These are phyloP conservation scores for Cystobasidium ongulense DNA, from an alignment of 768 basidiomycete species.

Conservation along the genomic window DNA sequence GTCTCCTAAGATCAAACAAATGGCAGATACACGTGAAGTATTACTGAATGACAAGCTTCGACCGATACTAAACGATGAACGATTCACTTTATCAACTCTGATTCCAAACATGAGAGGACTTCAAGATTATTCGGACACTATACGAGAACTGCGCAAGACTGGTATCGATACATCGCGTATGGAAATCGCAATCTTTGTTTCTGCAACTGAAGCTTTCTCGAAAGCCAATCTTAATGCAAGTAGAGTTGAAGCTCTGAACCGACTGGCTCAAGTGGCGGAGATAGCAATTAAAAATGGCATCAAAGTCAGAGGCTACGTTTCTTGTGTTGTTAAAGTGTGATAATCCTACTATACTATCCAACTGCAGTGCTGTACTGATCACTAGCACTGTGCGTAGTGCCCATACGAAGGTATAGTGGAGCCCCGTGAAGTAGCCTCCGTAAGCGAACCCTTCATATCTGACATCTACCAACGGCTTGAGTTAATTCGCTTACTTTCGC, in stretches of 20 bases:
- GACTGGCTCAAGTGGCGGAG: slow-evolving; percentile 57
- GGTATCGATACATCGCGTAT: slow-evolving; percentile 49
- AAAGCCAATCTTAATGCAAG: slow-evolving; percentile 75
- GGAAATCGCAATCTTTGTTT: slow-evolving; percentile 82
- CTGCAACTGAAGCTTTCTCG: slow-evolving; percentile 77
- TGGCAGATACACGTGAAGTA: slow-evolving; percentile 31
- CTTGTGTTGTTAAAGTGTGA: slow-evolving; percentile 35
- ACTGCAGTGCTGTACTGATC: neutral
- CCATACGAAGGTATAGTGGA: slow-evolving; percentile 77
- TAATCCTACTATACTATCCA: neutral
- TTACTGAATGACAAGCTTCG: slow-evolving; percentile 6
- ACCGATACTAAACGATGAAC: neutral
- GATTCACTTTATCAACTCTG: slow-evolving; percentile 5
- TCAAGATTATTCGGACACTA: neutral
- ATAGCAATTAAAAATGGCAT: slow-evolving; percentile 58
- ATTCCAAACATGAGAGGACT: slow-evolving; percentile 29
- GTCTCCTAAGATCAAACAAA: slow-evolving; percentile 30
- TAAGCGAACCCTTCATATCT: neutral
- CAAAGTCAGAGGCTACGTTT: slow-evolving; percentile 50
- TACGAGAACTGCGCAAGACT: neutral
- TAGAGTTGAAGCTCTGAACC: slow-evolving; percentile 60
- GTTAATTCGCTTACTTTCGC: no score
- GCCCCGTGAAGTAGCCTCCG: slow-evolving; percentile 44
- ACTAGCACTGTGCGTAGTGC: slow-evolving; percentile 57
- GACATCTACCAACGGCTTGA: no score